Evolutionary conservation across 208 protist genomes (phyloP), one percentile per base, ranked within the genome.

Genomic region (Leptomonas pyrrhocoris): DNA sequence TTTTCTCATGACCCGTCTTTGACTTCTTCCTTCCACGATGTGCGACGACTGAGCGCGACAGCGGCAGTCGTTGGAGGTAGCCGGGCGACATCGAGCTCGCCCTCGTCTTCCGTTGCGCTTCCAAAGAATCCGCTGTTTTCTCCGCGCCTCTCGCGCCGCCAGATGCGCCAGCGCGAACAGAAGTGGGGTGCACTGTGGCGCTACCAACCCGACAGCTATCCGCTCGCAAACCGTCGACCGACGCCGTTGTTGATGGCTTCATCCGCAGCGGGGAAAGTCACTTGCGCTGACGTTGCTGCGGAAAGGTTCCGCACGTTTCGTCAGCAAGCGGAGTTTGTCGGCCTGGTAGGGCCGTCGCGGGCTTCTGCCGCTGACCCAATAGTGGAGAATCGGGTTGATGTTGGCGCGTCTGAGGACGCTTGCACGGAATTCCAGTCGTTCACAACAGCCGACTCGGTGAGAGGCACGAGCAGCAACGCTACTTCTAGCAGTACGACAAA

Each of bases 101-200:
- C 31, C 46, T 21, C 46, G 4, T 43, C 46, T 19, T 55, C 59
- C 2, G n/a, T 54, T 23, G 27, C 45, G 11, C 30, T 65, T 23
- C 61, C 63, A 1, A 16, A 28, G 49, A 3, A 36, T 25, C 25
- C 50, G n/a, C 28, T 54, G 8, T 21, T 51, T 9, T 80, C 30
- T 21, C 28, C 46, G 1, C 50, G 59, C 31, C 74, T 80, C 0
- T 82, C 69, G n/a, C 58, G 77, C 16, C 77, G 82, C 5, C 62
- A 79, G n/a, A 50, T 59, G 66, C 74, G 84, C 7, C 84, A 92
- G 45, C 75, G 84, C 21, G 76, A 85, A 68, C 76, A 73, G 7
- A 61, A 34, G 18, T 84, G 69, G 73, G 84, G 81, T 6, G 77
- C 77, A 23, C 43, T 85, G 51, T 86, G 81, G 86, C 81, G 81